Conservation (phyloP, 345 rosid species). For the Gossypium stocksii region DNA sequence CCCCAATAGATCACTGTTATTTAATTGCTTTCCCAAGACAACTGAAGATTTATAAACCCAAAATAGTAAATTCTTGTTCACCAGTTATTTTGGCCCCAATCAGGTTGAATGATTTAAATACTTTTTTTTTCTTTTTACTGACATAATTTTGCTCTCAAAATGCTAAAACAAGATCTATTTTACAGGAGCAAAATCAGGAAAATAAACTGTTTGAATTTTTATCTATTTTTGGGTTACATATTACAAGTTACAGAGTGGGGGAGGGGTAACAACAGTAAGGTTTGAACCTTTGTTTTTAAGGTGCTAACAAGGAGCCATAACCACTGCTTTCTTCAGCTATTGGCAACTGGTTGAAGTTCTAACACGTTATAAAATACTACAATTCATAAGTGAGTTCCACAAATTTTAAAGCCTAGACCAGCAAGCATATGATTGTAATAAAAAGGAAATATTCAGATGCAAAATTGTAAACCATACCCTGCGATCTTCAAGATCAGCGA, state of each 20-base stretch:
- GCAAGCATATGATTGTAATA: not conserved
- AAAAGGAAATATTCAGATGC: not conserved
- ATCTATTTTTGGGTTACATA: too few species aligned
- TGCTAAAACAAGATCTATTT: not conserved
- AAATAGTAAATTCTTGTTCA: not conserved
- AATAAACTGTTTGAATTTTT: not conserved
- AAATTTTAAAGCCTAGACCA: not conserved
- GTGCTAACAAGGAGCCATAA: too few species aligned
- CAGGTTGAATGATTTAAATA: not conserved
- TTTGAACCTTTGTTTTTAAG: too few species aligned
- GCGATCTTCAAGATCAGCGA: conserved; percentile 73
- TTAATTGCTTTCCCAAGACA: not conserved
- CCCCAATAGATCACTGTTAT: not conserved
- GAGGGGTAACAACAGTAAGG: too few species aligned
- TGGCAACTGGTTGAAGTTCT: not conserved
- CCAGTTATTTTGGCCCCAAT: not conserved
- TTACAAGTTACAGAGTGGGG: too few species aligned
- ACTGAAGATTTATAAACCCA: not conserved
- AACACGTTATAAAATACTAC: not conserved
- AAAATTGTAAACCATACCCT: conserved; percentile 50
- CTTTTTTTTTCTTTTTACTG: not conserved
- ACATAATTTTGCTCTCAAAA: not conserved
- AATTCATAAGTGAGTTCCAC: not conserved
- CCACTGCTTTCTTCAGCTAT: too few species aligned
- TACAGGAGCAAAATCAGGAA: not conserved